Conservation (phyloP, 2,329 filamentous ascomycete genomes). For the Hirsutella rhossiliensis region DNA sequence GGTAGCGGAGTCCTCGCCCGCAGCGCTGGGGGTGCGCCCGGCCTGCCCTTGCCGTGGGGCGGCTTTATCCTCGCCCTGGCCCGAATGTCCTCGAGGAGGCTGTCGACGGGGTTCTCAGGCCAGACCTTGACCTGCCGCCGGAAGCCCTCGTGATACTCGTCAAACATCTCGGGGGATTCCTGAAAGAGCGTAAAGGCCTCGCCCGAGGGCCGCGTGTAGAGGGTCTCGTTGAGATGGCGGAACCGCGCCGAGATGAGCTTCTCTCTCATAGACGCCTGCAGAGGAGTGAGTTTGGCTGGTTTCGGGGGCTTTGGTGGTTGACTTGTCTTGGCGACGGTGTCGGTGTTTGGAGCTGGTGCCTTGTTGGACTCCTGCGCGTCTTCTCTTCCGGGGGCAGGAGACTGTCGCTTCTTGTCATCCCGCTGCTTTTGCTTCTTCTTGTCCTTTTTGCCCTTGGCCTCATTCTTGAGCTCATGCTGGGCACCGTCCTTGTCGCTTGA, state of each 20-base stretch:
- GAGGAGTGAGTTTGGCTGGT: slow-evolving; percentile 63
- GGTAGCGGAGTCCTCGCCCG: slow-evolving; percentile 43
- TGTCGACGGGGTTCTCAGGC: slow-evolving; percentile 92
- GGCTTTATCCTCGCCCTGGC: slow-evolving; percentile 46
- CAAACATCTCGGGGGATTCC: slow-evolving; percentile 82
- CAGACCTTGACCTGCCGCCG: slow-evolving; percentile 89
- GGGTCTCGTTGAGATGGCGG: slow-evolving; percentile 90
- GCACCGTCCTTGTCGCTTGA: not conserved
- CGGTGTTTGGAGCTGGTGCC: not conserved
- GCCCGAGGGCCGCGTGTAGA: slow-evolving; percentile 82
- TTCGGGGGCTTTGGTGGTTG: slow-evolving; percentile 17
- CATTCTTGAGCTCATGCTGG: slow-evolving; percentile 9
- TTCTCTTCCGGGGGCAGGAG: not conserved
- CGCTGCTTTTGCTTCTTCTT: slow-evolving; percentile 14
- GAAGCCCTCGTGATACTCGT: slow-evolving; percentile 94
- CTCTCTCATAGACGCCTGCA: slow-evolving; percentile 87
- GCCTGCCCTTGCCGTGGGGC: slow-evolving; percentile 14
- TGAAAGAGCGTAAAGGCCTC: slow-evolving; percentile 77
- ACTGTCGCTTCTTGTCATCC: slow-evolving; percentile 7
- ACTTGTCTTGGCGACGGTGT: not conserved
- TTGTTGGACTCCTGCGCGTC: not conserved
- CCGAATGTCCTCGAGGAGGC: slow-evolving; percentile 63
- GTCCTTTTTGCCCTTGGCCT: slow-evolving; percentile 26
- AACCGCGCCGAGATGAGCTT: slow-evolving; percentile 94
- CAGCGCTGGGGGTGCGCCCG: slow-evolving; percentile 14